Evolutionary conservation across 73 alveolate species (phyloP).

Genomic region (Tetrahymena thermophila): DNA sequence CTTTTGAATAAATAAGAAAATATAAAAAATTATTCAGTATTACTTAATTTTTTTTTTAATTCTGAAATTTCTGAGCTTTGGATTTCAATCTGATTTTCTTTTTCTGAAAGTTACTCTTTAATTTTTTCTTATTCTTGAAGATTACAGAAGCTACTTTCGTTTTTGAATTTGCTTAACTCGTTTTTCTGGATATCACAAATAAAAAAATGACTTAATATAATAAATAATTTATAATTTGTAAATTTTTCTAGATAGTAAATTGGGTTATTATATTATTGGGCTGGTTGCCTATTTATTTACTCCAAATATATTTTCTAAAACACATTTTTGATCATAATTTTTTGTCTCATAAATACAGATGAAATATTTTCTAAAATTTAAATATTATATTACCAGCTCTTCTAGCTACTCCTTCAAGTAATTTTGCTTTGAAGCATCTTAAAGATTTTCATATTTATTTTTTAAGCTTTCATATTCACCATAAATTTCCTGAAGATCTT

Average conservation of each 20-base stretch:
- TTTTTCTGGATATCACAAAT: background rate
- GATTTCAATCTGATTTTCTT: background rate
- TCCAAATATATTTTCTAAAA: too few relatives aligned
- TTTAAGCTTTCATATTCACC: background rate
- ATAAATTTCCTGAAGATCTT: background rate
- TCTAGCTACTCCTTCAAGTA: background rate
- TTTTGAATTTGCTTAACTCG: background rate
- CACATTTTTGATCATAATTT: background rate
- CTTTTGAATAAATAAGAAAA: too few relatives aligned
- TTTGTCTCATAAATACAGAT: background rate
- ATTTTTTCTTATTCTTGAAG: background rate
- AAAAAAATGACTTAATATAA: background rate
- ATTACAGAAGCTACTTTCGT: background rate
- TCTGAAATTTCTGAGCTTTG: background rate
- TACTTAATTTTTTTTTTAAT: background rate
- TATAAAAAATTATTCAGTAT: background rate
- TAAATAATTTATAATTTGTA: background rate
- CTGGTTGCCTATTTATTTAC: background rate
- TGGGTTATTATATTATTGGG: background rate
- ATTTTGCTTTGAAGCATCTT: background rate
- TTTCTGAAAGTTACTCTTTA: background rate
- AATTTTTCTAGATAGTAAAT: background rate
- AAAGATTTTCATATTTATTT: background rate
- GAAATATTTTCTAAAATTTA: background rate
- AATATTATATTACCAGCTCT: background rate